Evolutionary conservation across 495 filamentous ascomycete species (phyloP).

Genomic region (Aspergillus cavernicola): DNA sequence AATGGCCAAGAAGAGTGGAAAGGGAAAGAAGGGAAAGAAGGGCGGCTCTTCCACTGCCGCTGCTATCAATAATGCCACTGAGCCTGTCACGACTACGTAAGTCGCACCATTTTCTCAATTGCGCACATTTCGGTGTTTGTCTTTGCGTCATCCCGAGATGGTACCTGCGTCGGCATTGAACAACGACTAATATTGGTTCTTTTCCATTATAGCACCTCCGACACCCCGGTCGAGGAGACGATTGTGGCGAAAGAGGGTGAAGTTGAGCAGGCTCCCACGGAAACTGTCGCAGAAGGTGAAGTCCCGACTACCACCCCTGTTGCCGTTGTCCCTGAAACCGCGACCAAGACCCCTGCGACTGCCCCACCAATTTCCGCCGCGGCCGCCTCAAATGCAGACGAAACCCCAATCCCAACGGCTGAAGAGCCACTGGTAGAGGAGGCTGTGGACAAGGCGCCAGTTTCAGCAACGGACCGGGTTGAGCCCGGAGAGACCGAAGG

Average conservation of each 20-base stretch:
- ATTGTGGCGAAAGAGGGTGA: constrained; percentile 32
- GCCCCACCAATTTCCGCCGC: constrained; percentile 19
- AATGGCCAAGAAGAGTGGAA: constrained; percentile 48
- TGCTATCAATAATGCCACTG: constrained; percentile 29
- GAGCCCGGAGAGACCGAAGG: constrained; percentile 14
- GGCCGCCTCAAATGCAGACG: constrained; percentile 18
- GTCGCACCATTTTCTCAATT: constrained; percentile 13
- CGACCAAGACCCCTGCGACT: constrained; percentile 17
- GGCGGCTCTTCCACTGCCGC: constrained; percentile 26
- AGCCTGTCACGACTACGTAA: constrained; percentile 43
- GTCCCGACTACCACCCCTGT: constrained; percentile 24
- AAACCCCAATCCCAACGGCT: constrained; percentile 3
- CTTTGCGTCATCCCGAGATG: constrained; percentile 7
- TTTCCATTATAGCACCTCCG: constrained; percentile 25
- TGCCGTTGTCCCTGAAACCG: constrained; percentile 19
- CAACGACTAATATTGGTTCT: not conserved
- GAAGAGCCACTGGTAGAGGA: constrained; percentile 23
- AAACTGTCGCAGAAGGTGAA: constrained; percentile 23
- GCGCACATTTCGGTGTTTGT: not conserved
- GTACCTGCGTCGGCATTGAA: not conserved
- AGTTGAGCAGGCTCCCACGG: constrained; percentile 22
- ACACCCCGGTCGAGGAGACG: constrained; percentile 40
- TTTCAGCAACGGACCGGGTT: constrained; percentile 23
- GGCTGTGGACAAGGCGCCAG: constrained; percentile 29
- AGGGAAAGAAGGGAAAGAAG: constrained; percentile 38